phyloP scores from a whole-genome alignment of 2,329 filamentous ascomycete species.

The Escovopsis sp. region DNA sequence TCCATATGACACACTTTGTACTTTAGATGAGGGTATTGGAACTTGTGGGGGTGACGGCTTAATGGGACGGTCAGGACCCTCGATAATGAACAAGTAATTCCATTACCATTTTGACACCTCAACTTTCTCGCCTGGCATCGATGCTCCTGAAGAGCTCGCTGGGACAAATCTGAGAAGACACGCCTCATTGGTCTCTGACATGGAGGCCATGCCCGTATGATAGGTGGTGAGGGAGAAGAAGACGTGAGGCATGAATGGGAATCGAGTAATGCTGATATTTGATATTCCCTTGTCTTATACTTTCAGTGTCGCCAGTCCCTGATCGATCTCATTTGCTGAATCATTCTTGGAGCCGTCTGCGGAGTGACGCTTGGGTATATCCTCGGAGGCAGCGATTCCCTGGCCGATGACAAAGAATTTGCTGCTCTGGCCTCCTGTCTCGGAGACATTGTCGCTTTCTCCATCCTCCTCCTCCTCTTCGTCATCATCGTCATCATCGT shows the following conservation, averaged over 20 bases:
- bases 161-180: too few species aligned
- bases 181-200: too few species aligned
- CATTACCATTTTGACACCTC: neutral
- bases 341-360: conserved; percentile 2
- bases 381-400: neutral
- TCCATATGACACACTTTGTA: conserved; percentile 24
- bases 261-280: too few species aligned
- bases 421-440: neutral
- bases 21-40: conserved; percentile 21
- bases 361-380: neutral
- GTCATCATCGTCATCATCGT: conserved; percentile 10
- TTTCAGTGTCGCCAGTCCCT: conserved; percentile 16
- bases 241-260: too few species aligned
- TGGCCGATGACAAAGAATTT: neutral
- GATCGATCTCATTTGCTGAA: conserved; percentile 9
- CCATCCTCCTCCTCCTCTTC: conserved; percentile 4
- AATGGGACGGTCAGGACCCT: conserved; percentile 8
- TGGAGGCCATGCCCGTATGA: too few species aligned
- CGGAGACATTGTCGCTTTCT: neutral
- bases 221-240: too few species aligned
- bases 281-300: conserved; percentile 9
- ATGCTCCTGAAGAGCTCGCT: too few species aligned
- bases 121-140: neutral
- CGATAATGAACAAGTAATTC: conserved; percentile 11
- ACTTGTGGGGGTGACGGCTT: conserved; percentile 10